These are phyloP conservation scores for Diplosphaera chodatii DNA, from an alignment of 139 green algal genomes.

Conservation along the genomic window DNA sequence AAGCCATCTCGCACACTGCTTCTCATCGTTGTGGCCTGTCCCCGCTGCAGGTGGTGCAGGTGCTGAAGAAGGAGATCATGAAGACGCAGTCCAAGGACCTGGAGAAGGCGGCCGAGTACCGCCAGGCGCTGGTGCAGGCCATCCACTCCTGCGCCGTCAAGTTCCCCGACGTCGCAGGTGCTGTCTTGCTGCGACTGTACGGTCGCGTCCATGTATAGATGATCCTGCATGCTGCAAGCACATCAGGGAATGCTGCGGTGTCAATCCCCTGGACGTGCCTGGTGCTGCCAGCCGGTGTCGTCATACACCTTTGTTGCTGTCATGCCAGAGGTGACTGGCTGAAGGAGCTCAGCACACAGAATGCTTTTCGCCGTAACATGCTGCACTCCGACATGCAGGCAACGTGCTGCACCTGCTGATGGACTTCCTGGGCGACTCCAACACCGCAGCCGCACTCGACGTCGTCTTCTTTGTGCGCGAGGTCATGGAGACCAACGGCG, in stretches of 20 bases:
- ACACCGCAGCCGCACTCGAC: conserved; percentile 79
- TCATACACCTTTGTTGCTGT: too few species aligned
- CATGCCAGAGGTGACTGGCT: too few species aligned
- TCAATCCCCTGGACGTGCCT: too few species aligned
- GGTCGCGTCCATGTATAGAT: too few species aligned
- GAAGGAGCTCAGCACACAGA: too few species aligned
- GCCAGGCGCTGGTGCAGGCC: conserved; percentile 85
- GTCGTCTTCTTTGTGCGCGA: conserved; percentile 65
- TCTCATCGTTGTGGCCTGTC: too few species aligned
- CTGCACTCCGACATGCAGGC: background rate
- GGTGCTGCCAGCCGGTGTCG: too few species aligned
- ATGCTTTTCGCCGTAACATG: too few species aligned
- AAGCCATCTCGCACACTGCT: too few species aligned
- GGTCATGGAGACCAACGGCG: conserved; percentile 91
- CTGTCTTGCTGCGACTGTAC: too few species aligned
- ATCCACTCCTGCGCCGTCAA: conserved; percentile 92
- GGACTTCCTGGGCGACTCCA: conserved; percentile 93
- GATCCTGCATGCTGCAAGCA: too few species aligned
- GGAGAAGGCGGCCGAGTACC: conserved; percentile 87
- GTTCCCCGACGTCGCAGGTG: conserved; percentile 87
- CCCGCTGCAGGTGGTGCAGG: conserved; percentile 63
- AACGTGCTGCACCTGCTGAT: conserved; percentile 94
- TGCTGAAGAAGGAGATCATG: conserved; percentile 97
- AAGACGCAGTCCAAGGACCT: conserved; percentile 89
- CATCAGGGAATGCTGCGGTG: too few species aligned